Evolutionary conservation across 2,329 filamentous ascomycete genomes (phyloP).

Genomic region (Aphanoascus verrucosus): DNA sequence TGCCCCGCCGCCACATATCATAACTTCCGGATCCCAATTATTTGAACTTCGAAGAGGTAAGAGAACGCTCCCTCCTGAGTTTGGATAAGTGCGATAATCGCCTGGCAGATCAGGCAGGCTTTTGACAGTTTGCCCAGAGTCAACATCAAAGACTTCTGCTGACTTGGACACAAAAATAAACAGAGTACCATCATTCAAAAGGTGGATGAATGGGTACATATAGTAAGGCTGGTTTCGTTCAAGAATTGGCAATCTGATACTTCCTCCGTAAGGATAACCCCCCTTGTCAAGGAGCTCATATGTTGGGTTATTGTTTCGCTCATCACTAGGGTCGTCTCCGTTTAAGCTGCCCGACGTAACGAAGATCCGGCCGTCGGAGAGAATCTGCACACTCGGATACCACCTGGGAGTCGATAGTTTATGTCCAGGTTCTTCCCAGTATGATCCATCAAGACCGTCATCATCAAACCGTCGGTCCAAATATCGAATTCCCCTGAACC

Average conservation of each 20-base stretch:
- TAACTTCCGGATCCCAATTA: constrained; percentile 43
- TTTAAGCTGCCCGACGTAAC: constrained; percentile 52
- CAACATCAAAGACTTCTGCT: constrained; percentile 46
- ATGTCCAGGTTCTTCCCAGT: constrained; percentile 48
- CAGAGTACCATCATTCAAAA: constrained; percentile 46
- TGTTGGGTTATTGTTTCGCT: constrained; percentile 52
- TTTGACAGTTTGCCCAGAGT: constrained; percentile 36
- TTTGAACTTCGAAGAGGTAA: constrained; percentile 44
- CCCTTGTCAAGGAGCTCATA: constrained; percentile 48
- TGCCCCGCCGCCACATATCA: constrained; percentile 50
- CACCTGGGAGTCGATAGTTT: constrained; percentile 46
- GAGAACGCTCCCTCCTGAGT: constrained; percentile 49
- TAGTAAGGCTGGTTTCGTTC: constrained; percentile 51
- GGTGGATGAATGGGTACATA: constrained; percentile 54
- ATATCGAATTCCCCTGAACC: constrained; percentile 49
- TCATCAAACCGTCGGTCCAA: constrained; percentile 40
- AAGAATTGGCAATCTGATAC: constrained; percentile 44
- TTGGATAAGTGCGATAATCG: constrained; percentile 50
- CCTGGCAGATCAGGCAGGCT: constrained; percentile 45
- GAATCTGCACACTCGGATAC: constrained; percentile 51
- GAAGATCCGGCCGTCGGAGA: constrained; percentile 48
- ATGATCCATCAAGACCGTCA: constrained; percentile 37
- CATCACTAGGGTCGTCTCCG: constrained; percentile 44
- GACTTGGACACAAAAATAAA: constrained; percentile 49
- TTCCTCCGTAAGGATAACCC: constrained; percentile 40